Conservation (phyloP, 306 rosid genomes). For the Abrus pulchellus region DNA sequence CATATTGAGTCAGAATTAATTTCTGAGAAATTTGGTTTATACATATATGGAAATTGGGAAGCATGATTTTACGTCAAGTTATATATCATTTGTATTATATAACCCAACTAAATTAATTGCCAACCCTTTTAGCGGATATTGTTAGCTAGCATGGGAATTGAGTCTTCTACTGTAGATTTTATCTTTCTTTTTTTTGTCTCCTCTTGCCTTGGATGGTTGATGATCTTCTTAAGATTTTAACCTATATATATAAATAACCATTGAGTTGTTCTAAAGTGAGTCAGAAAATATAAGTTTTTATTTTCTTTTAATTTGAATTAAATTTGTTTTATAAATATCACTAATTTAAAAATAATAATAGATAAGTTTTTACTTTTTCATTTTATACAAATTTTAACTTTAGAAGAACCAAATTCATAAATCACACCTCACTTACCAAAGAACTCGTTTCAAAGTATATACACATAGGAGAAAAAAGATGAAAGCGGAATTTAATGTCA, state of each 20-base stretch:
- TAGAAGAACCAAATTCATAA: neutral
- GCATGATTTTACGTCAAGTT: conserved; percentile 29
- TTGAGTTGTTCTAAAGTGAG: no score
- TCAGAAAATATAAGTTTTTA: no score
- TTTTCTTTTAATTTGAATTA: no score
- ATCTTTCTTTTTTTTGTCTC: neutral
- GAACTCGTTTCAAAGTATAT: neutral
- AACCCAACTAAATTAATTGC: conserved; percentile 2
- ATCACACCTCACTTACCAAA: neutral
- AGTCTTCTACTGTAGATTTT: neutral
- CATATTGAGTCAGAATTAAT: conserved; percentile 40
- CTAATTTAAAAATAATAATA: no score
- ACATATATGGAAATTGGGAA: neutral
- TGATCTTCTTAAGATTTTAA: neutral
- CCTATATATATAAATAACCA: no score
- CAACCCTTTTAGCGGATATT: conserved; percentile 13
- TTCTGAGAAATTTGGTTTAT: conserved; percentile 36
- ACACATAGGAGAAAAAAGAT: neutral
- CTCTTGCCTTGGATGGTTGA: neutral
- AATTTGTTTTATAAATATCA: no score
- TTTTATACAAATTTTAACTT: no score
- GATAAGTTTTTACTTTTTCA: no score
- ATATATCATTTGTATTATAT: conserved; percentile 22
- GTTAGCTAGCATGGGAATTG: neutral
- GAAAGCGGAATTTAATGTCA: conserved; percentile 12